Conservation (phyloP, 2,329 filamentous ascomycete species). For the Thelonectria rubi region DNA sequence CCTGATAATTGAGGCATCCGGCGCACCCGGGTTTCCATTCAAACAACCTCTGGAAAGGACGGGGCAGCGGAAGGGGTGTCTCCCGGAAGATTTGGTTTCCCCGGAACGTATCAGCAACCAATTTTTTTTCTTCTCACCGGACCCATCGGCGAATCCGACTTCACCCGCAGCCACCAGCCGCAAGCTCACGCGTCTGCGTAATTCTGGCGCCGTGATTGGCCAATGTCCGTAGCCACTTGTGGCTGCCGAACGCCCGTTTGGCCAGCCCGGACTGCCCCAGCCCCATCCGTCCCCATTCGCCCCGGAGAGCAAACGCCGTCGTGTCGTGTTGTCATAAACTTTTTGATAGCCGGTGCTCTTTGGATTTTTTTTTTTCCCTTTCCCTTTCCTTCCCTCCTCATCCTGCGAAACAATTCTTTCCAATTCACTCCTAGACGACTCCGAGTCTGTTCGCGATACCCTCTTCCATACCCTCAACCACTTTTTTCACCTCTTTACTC, state of each 20-base stretch:
- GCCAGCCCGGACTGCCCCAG: constrained; percentile 5
- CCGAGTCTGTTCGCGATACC: constrained; percentile 19
- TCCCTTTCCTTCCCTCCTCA: constrained; percentile 35
- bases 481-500: constrained; percentile 29
- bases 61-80: background rate
- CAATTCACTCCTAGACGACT: constrained; percentile 27
- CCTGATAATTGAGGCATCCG: background rate
- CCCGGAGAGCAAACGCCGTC: constrained; percentile 22
- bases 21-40: background rate
- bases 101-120: background rate
- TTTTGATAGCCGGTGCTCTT: constrained; percentile 42
- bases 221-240: constrained; percentile 31
- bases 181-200: constrained; percentile 41
- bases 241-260: constrained; percentile 26
- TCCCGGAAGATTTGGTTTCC: constrained; percentile 1
- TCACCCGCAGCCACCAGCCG: constrained; percentile 45
- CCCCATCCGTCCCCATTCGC: constrained; percentile 11
- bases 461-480: constrained; percentile 17
- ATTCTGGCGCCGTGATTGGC: constrained; percentile 52
- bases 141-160: constrained; percentile 44
- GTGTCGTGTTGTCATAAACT: constrained; percentile 54
- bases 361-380: constrained; percentile 37
- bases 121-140: constrained; percentile 1
- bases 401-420: constrained; percentile 25
- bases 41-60: background rate